Base-by-base conservation (phyloP, 495 filamentous ascomycete genomes). In the Aspergillus panamensis region DNA sequence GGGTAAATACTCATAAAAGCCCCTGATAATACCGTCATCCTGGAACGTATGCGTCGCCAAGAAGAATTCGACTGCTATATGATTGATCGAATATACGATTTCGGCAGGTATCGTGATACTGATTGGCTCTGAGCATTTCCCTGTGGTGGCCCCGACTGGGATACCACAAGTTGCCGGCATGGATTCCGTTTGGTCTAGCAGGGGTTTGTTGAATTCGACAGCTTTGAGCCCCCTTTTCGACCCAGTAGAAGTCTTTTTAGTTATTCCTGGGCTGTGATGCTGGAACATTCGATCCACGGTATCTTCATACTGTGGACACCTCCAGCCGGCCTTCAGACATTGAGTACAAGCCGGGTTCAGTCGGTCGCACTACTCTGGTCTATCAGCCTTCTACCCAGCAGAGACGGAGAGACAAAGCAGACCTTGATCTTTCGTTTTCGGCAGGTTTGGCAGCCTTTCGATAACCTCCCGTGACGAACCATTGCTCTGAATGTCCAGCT, bases 361-460 rank as follows among this genome's bases (percentile, higher is more conserved):
- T 20, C 30, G 54, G 13, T 57, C 54, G 10, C 54, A 57, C 54
- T 57, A 16, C 6, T 16, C 14, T n/a, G 20, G 7, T 32, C 12
- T 31, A 12, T 48, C 8, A 45, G 12, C 14, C 13, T 35, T 50
- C 21, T 12, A 21, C n/a, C 13, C 19, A 16, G 21, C 6, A 16
- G 25, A 32, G 13, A 1, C 21, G 21, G 1, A 17, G 8, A 14
- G 43, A 14, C 1, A 8, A 25, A 7, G 19, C 13, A 3, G 6
- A 57, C 55, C 35, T 51, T 57, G 21, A 57, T 57, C 55, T 57
- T 57, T 20, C 55, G 55, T 30, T 51, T 57, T 33, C 55, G 42
- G 19, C 55, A 57, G 9, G 25, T 32, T 21, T 57, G 55, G 12
- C 55, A 57, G 0, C 55, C 55, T 50, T 51, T 51, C 20, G 55